Evolutionary conservation across 1,139 yeast species (phyloP), one percentile per base, ranked within the genome.

Genomic region (Petasospora rhodanensis): DNA sequence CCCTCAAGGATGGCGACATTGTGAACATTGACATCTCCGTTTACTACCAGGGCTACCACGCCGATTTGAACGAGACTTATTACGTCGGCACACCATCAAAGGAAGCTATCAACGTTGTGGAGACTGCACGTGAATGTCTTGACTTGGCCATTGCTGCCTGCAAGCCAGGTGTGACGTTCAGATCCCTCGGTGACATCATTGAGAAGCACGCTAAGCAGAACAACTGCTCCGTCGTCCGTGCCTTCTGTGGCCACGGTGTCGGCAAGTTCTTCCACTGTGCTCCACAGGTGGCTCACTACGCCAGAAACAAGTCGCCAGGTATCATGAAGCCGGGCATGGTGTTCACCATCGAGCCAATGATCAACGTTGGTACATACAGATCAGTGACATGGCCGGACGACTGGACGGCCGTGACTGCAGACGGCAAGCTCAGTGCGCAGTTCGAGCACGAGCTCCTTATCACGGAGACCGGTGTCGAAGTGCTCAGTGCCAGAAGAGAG

Each of bases 271-370:
- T 93, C 76, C 99, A 93, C 61, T 76, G 89, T 52, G 81, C 89
- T 33, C 99, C 99, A 31, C 85, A 79, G 48, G 76, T 93, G 35
- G 96, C 97, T 6, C 99, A 93, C 60, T 93, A 83, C 57, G 95
- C 93, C 21, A 80, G 79, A 50, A 93, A 89, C 64, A 91, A 91
- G 65, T 87, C 96, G 6, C 72, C 89, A 29, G 99, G 98, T 37
- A 78, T 85, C 33, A 89, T 93, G 62, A 86, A 86, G 56, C 89
- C 96, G 14, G 99, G 99, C 14, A 84, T 89, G 82, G 89, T 86
- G 12, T 93, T 93, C 65, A 93, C 99, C 14, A 87, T 93, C 40
- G 99, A 93, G 62, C 99, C 99, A 28, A 93, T 93, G 99, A 73
- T 93, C 49, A 83, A 86, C 54, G 66, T 80, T 45, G 98, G 98